phyloP scores from a whole-genome alignment of 352 stramenopile genomes.

The Pythium myriotylum region DNA sequence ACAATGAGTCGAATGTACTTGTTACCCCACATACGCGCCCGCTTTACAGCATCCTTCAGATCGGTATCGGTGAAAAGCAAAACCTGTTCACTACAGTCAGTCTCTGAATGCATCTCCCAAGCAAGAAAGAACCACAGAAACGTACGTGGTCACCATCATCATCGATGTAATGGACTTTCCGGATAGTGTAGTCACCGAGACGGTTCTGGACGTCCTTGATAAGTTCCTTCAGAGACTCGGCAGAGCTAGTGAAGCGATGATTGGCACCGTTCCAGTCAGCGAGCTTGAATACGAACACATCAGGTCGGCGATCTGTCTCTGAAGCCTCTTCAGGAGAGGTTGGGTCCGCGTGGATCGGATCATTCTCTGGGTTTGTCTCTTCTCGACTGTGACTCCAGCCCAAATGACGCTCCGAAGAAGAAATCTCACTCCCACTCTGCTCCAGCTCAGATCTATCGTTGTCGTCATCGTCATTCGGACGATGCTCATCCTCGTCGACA shows the following conservation, averaged over 20 bases:
- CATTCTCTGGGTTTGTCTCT: constrained; percentile 7
- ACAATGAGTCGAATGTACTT: constrained; percentile 84
- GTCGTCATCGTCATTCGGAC: constrained; percentile 28
- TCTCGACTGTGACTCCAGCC: constrained; percentile 22
- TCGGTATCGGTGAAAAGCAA: constrained; percentile 81
- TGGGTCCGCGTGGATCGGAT: constrained; percentile 17
- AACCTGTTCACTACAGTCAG: constrained; percentile 37
- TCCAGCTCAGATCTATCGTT: background rate
- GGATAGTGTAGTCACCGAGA: constrained; percentile 75
- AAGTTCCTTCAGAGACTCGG: constrained; percentile 71
- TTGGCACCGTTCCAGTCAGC: constrained; percentile 82
- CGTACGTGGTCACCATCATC: constrained; percentile 79
- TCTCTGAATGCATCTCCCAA: background rate
- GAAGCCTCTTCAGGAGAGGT: constrained; percentile 28
- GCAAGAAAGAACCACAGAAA: background rate
- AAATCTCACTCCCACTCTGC: constrained; percentile 15
- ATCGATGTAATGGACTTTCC: constrained; percentile 79
- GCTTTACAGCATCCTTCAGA: constrained; percentile 77
- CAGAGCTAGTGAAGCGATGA: constrained; percentile 85
- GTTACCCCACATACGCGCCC: constrained; percentile 78
- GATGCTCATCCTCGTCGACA: constrained; percentile 36
- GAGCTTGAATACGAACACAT: constrained; percentile 85
- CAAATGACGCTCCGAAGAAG: constrained; percentile 8
- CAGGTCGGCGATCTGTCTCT: constrained; percentile 30
- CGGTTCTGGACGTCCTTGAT: constrained; percentile 72